Evolutionary conservation across 1,139 yeast genomes (phyloP), one percentile per base, ranked within the genome.

Genomic region (Suhomyces bokatorum): DNA sequence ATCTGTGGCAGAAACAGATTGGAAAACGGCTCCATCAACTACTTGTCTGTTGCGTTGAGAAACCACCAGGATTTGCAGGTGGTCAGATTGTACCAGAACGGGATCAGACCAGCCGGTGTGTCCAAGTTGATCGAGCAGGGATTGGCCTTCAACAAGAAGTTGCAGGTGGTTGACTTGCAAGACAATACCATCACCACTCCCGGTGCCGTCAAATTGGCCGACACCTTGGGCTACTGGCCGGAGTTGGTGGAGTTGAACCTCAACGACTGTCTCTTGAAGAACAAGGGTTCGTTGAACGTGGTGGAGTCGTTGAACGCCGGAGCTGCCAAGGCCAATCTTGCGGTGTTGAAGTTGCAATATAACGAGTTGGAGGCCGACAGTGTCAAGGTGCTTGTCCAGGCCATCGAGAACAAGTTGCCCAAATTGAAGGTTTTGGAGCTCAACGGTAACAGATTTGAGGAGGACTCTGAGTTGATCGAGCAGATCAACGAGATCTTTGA

Each of bases 1-100:
- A 78, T 93, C 55, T 93, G 99, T 70, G 99, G 99, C 51, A 81
- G 99, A 70, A 93, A 93, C 69, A 85, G 99, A 66, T 78, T 93
- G 54, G 99, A 93, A 64, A 90, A 90, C 66, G 99, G 98, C 2
- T 89, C 97, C 10, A 80, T 85, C 70, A 78, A 83, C 55, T 85
- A 85, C 60, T 73, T 93, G 58, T 80, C 96, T 2, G 71, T 86
- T 39, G 93, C 91, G 36, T 77, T 86, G 54, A 81, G 81, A 61
- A 85, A 86, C 46, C 97, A 93, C 63, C 75, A 78, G 35, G 81
- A 81, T 43, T 75, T 95, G 60, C 76, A 84, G 64, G 85, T 78
- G 48, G 83, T 93, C 33, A 81, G 87, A 62, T 76, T 93, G 57
- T 91, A 89, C 61, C 99, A 93, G 69, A 93, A 93, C 63, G 99